phyloP scores from a whole-genome alignment of 2,329 filamentous ascomycete genomes.

The Claviceps paspali region DNA sequence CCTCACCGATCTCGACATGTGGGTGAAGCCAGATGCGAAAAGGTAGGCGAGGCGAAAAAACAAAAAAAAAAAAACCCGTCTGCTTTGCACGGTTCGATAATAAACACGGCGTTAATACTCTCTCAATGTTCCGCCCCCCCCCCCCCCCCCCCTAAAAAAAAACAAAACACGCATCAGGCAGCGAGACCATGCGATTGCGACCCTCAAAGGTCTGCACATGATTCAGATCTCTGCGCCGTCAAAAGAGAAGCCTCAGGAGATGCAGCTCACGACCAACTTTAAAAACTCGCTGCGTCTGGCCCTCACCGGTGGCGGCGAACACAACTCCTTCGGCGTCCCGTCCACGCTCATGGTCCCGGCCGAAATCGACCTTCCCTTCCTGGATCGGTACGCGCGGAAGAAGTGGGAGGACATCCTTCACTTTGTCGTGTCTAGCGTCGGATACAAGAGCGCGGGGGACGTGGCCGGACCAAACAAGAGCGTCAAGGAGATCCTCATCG shows the following conservation, averaged over 20 bases:
- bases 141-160: too few relatives aligned
- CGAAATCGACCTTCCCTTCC: constrained; percentile 51
- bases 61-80: too few relatives aligned
- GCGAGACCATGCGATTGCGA: constrained; percentile 69
- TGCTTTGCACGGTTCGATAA: too few relatives aligned
- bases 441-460: constrained; percentile 31
- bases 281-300: constrained; percentile 69
- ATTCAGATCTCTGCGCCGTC: constrained; percentile 47
- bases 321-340: constrained; percentile 82
- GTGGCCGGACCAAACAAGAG: constrained; percentile 48
- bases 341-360: constrained; percentile 47
- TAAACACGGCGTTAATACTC: too few relatives aligned
- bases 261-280: constrained; percentile 70
- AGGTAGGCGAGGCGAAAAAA: constrained; percentile 12
- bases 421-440: constrained; percentile 75
- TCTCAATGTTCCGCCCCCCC: too few relatives aligned
- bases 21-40: constrained; percentile 56
- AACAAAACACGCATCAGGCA: constrained; percentile 32
- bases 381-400: constrained; percentile 72
- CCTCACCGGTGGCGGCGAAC: constrained; percentile 71
- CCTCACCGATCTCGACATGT: constrained; percentile 67
- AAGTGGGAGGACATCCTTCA: constrained; percentile 96
- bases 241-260: constrained; percentile 51
- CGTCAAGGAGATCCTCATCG: constrained; percentile 71
- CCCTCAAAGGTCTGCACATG: constrained; percentile 77